Conservation (phyloP, 106 monocot species). For the Apostasia shenzhenica region DNA sequence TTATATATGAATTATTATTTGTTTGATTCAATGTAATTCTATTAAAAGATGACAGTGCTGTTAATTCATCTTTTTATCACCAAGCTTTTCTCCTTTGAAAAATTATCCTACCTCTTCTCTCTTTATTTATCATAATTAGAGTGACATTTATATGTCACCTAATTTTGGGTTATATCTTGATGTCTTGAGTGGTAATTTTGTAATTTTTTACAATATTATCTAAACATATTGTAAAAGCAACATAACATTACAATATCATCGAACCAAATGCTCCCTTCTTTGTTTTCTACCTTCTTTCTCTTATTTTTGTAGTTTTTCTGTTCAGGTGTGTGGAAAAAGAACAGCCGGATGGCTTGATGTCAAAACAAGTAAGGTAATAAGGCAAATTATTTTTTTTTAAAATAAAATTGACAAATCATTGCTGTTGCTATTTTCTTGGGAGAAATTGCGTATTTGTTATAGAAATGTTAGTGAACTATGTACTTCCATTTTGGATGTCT, state of each 20-base stretch:
- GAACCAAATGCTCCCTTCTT: not conserved
- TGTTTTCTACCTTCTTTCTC: not conserved
- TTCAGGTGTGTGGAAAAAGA: constrained; percentile 81
- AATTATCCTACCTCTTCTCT: too few relatives aligned
- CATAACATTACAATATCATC: too few relatives aligned
- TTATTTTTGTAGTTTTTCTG: constrained; percentile 9
- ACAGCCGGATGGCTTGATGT: constrained; percentile 64
- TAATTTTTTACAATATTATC: too few relatives aligned
- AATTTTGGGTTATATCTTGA: too few relatives aligned
- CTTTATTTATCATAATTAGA: too few relatives aligned
- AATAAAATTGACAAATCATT: not conserved
- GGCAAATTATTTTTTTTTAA: not conserved
- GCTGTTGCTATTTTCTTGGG: too few relatives aligned
- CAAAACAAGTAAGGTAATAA: constrained; percentile 71
- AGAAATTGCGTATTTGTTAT: not conserved
- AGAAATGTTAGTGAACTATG: not conserved
- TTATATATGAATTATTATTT: too few relatives aligned
- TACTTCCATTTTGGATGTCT: not conserved
- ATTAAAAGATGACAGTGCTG: not conserved
- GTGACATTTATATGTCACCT: too few relatives aligned
- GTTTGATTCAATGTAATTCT: not conserved
- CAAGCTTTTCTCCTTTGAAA: too few relatives aligned
- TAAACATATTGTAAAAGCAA: too few relatives aligned
- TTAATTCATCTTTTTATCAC: not conserved
- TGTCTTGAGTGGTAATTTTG: too few relatives aligned